These are phyloP conservation scores for Waitea zeae DNA, from an alignment of 1,284 basidiomycete species.

Conservation along the genomic window DNA sequence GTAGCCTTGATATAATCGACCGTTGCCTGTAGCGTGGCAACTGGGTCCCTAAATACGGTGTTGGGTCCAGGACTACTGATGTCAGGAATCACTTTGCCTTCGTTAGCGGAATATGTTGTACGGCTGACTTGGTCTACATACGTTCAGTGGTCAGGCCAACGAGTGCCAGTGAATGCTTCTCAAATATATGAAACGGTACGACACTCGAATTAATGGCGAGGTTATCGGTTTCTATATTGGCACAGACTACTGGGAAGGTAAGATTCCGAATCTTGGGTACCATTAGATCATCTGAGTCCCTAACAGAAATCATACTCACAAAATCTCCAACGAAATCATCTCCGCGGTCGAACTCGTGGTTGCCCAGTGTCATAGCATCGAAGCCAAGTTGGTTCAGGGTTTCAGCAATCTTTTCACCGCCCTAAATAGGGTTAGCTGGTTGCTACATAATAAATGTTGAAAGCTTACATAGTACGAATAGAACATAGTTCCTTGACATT, in stretches of 20 bases:
- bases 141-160: slow-evolving; percentile 21
- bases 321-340: slow-evolving; percentile 18
- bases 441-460: slow-evolving; percentile 14
- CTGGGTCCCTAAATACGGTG: slow-evolving; percentile 19
- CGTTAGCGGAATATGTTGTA: no score
- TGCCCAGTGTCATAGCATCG: slow-evolving; percentile 22
- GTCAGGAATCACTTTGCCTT: no score
- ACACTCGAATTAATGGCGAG: slow-evolving; percentile 14
- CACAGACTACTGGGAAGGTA: slow-evolving; percentile 22
- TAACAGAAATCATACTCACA: slow-evolving; percentile 2
- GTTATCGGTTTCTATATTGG: slow-evolving; percentile 20
- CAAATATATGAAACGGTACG: slow-evolving; percentile 19
- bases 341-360: slow-evolving; percentile 22
- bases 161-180: slow-evolving; percentile 18
- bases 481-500: slow-evolving; percentile 14
- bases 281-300: background rate
- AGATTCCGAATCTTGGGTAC: slow-evolving; percentile 12
- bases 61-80: slow-evolving; percentile 17
- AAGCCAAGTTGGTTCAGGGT: slow-evolving; percentile 22
- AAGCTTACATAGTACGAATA: background rate
- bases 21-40: slow-evolving; percentile 16
- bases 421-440: slow-evolving; percentile 14
- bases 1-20: slow-evolving; percentile 16
- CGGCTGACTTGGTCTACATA: no score
- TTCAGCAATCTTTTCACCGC: slow-evolving; percentile 20